Evolutionary conservation across 148 eudicot genomes (phyloP).

Genomic region (Silene uniflora): DNA sequence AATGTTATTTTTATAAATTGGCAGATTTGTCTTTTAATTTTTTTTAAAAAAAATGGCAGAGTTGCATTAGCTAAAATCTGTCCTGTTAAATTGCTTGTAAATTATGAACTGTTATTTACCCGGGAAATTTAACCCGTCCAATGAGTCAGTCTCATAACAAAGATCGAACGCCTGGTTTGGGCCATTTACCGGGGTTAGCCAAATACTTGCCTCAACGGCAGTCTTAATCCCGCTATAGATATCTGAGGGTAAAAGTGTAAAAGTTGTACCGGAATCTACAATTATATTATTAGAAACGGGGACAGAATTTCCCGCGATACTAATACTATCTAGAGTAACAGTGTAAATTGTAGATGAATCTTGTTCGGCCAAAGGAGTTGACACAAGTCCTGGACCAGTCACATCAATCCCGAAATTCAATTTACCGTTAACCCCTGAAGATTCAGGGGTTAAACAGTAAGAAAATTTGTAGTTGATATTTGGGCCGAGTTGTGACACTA

Average conservation of each 20-base stretch:
- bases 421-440: constrained; percentile 13
- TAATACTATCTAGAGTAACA: constrained; percentile 25
- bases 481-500: constrained; percentile 30
- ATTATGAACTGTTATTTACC: not conserved
- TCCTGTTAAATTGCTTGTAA: no score
- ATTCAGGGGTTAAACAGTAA: constrained; percentile 27
- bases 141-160: constrained; percentile 12
- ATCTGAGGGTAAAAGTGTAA: constrained; percentile 5
- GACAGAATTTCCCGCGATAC: constrained; percentile 14
- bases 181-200: not conserved
- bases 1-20: no score
- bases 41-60: no score
- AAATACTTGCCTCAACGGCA: constrained; percentile 2
- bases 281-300: constrained; percentile 7
- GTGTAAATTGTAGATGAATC: constrained; percentile 15
- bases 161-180: not conserved
- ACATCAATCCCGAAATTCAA: constrained; percentile 27
- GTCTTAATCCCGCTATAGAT: constrained; percentile 18
- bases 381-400: constrained; percentile 12
- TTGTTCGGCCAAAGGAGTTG: constrained; percentile 23
- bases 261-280: constrained; percentile 30
- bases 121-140: constrained; percentile 13
- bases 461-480: constrained; percentile 32
- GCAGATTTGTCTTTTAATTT: no score
- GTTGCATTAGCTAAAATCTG: no score